Evolutionary conservation across 78 protist genomes (phyloP).

Genomic region (Guillardia theta): DNA sequence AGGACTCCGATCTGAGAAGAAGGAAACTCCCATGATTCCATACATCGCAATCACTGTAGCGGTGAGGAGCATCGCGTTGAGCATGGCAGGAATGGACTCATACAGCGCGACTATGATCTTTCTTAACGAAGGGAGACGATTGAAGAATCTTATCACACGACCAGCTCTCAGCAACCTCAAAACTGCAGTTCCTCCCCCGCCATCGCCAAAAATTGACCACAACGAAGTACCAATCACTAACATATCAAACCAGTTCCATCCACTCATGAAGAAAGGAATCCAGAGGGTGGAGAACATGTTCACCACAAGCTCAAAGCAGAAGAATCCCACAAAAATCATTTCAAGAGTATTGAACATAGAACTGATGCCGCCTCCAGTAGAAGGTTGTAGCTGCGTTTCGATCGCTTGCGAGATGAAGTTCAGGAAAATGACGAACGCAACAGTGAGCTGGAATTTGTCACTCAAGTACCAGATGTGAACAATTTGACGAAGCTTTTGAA

Average conservation of each 20-base stretch:
- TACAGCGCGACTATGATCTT: neutral
- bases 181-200: neutral
- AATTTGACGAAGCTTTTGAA: no score
- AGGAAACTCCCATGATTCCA: neutral
- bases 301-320: neutral
- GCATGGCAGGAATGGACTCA: neutral
- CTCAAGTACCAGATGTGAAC: no score
- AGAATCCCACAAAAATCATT: neutral
- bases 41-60: neutral
- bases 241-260: neutral
- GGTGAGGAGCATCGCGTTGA: neutral
- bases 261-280: neutral
- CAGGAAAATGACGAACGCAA: no score
- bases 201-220: neutral
- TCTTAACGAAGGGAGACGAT: neutral
- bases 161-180: neutral
- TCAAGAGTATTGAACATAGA: neutral
- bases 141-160: neutral
- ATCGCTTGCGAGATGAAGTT: no score
- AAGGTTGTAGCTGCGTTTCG: no score
- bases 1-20: neutral
- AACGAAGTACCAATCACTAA: neutral
- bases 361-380: no score
- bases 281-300: neutral
- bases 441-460: no score